A percentile compares a stretch with the other conserved stretches of the same genome.
These are phyloP conservation scores for Neonothopanus nambi DNA, from an alignment of 1,284 basidiomycete species.

Conservation along the genomic window DNA sequence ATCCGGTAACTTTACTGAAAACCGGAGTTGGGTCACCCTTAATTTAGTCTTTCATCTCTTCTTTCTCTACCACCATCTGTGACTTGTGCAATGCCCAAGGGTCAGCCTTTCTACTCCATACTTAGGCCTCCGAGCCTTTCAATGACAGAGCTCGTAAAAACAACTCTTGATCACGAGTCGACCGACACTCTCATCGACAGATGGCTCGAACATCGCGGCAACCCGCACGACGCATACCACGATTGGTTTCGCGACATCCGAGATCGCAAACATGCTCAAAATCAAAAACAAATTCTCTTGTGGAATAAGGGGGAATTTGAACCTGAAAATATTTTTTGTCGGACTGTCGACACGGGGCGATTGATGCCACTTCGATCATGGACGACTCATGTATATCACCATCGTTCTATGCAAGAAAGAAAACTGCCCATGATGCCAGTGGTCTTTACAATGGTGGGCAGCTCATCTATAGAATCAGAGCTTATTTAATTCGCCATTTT, in stretches of 20 bases:
- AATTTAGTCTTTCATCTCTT: no score
- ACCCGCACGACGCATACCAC: conserved; percentile 61
- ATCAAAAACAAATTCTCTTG: conserved; percentile 56
- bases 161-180: conserved; percentile 69
- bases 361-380: conserved; percentile 74
- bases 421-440: conserved; percentile 76
- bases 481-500: background rate
- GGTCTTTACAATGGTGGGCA: conserved; percentile 69
- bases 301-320: conserved; percentile 78
- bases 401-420: conserved; percentile 68
- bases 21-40: no score
- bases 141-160: conserved; percentile 75
- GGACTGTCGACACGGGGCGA: conserved; percentile 72
- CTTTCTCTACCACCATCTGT: no score
- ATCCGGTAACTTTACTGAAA: no score
- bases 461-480: conserved; percentile 12
- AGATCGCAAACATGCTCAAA: conserved; percentile 53
- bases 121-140: conserved; percentile 61
- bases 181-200: conserved; percentile 77
- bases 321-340: conserved; percentile 73
- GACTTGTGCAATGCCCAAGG: conserved; percentile 42
- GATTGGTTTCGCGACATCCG: conserved; percentile 72
- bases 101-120: conserved; percentile 57
- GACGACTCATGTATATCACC: conserved; percentile 77
- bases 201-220: conserved; percentile 71